Conservation (phyloP, 1,284 basidiomycete species). For the Cystobasidiaceae sp. region DNA sequence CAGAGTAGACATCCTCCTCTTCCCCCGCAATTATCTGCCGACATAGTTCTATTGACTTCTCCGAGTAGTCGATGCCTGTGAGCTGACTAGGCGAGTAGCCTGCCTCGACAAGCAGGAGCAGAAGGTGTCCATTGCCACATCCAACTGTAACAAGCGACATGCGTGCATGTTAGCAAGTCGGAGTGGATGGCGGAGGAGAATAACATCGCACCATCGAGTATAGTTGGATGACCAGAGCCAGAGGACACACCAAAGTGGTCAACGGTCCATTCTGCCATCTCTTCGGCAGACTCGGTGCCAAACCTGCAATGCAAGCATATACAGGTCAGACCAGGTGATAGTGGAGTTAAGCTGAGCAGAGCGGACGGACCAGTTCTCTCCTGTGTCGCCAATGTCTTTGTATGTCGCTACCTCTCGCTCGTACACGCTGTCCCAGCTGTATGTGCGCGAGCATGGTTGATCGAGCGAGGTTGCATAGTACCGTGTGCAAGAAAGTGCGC, state of each 20-base stretch:
- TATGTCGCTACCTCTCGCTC: constrained; percentile 64
- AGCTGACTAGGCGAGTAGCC: constrained; percentile 58
- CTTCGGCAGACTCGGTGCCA: constrained; percentile 69
- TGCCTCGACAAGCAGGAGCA: constrained; percentile 65
- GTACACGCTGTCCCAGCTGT: constrained; percentile 28
- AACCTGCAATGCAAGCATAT: constrained; percentile 57
- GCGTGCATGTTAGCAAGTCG: neutral
- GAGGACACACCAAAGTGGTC: constrained; percentile 36
- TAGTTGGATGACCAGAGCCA: constrained; percentile 28
- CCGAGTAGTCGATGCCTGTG: constrained; percentile 76
- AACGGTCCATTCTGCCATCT: constrained; percentile 57
- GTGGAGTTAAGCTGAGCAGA: neutral
- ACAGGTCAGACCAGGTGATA: neutral
- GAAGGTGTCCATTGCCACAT: constrained; percentile 75
- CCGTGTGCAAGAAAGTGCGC: neutral
- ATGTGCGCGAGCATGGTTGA: neutral
- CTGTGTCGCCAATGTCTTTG: constrained; percentile 75
- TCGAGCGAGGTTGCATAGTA: neutral
- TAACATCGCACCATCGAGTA: constrained; percentile 38
- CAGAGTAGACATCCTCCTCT: constrained; percentile 9
- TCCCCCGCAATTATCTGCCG: constrained; percentile 29
- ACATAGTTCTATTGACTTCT: constrained; percentile 57
- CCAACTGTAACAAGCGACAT: constrained; percentile 53
- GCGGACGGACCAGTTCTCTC: constrained; percentile 68
- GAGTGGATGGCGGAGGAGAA: neutral